A percentile compares a stretch with the other conserved stretches of the same genome.
Evolutionary conservation across 495 filamentous ascomycete genomes (phyloP).

Genomic region (Penicillium pulvis): DNA sequence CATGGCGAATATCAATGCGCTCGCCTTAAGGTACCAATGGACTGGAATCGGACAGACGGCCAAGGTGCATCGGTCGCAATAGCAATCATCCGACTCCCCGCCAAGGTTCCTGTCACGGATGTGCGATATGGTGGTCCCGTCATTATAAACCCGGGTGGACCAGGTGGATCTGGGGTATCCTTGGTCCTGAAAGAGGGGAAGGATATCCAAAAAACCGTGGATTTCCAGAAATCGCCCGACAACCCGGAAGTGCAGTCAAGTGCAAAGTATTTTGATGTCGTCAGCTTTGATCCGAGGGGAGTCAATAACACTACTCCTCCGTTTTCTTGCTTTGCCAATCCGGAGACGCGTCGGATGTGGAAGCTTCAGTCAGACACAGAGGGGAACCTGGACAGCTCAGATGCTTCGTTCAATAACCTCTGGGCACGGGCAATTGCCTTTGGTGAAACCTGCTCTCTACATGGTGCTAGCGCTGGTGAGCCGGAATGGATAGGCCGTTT

Average conservation of each 20-base stretch:
- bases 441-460: not conserved
- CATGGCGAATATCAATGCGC: not conserved
- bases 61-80: not conserved
- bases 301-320: not conserved
- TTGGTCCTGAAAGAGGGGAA: not conserved
- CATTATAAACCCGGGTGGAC: constrained; percentile 1
- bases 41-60: constrained; percentile 1
- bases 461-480: not conserved
- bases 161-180: constrained; percentile 1
- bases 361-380: not conserved
- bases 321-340: not conserved
- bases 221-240: not conserved
- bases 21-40: constrained; percentile 1
- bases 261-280: constrained; percentile 1
- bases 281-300: constrained; percentile 3
- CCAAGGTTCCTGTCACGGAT: not conserved
- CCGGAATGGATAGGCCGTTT: constrained; percentile 2
- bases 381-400: not conserved
- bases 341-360: not conserved
- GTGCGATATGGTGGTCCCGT: constrained; percentile 1
- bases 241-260: not conserved
- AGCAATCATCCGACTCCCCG: not conserved
- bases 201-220: not conserved
- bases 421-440: constrained; percentile 1
- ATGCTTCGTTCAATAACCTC: not conserved